Conservation (phyloP, 192 early-diverging fungal genomes). For the Rhizoclosmatium sp. region DNA sequence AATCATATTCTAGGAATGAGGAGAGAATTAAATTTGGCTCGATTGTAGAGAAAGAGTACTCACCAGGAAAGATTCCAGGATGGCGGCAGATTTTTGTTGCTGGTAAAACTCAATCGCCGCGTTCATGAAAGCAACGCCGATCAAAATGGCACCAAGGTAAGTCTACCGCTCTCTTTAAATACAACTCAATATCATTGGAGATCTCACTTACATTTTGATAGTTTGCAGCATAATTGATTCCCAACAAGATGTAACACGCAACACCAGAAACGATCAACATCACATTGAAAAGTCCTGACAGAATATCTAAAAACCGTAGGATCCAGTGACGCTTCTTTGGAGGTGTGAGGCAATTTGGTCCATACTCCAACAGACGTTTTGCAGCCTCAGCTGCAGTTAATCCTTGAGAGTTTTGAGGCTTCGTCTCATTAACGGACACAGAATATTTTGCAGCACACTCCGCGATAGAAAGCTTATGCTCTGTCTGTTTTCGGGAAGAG, state of each 20-base stretch:
- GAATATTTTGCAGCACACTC: constrained; percentile 59
- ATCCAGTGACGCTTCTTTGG: constrained; percentile 78
- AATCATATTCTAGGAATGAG: constrained; percentile 8
- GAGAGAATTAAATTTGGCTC: background rate
- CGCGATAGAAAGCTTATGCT: constrained; percentile 67
- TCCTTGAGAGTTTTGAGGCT: constrained; percentile 72
- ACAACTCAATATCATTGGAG: background rate
- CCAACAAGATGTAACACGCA: constrained; percentile 77
- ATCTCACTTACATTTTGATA: constrained; percentile 68
- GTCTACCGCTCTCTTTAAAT: background rate
- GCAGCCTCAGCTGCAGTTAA: constrained; percentile 65
- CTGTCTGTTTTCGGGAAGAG: constrained; percentile 39
- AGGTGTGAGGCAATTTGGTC: constrained; percentile 84
- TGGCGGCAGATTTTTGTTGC: constrained; percentile 83
- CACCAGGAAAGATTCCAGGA: constrained; percentile 85
- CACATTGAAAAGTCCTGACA: constrained; percentile 82
- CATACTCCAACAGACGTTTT: constrained; percentile 65
- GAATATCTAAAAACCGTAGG: constrained; percentile 75
- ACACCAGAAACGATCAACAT: constrained; percentile 82
- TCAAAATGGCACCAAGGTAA: constrained; percentile 26
- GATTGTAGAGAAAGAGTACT: constrained; percentile 38
- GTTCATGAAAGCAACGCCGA: background rate
- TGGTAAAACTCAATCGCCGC: constrained; percentile 25
- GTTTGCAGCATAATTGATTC: constrained; percentile 76
- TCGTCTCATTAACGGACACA: constrained; percentile 58